A percentile compares a stretch with the other conserved stretches of the same genome.
These are phyloP conservation scores for Cylindrodendrum hubeiense DNA, from an alignment of 2,329 filamentous ascomycete genomes.

Conservation along the genomic window DNA sequence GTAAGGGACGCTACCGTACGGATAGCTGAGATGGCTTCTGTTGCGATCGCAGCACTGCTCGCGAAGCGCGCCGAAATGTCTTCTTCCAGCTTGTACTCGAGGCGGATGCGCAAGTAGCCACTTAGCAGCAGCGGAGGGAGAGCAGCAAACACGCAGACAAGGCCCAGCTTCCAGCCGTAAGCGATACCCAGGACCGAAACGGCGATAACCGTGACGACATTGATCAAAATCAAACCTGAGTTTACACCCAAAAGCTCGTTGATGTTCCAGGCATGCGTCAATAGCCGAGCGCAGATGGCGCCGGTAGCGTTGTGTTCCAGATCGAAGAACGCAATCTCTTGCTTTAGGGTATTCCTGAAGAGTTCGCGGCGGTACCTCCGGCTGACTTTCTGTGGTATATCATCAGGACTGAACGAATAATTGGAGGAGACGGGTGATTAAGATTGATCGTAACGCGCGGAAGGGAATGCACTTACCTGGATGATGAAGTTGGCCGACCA, in stretches of 20 bases:
- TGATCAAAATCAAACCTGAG: slow-evolving; percentile 49
- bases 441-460: too few species aligned
- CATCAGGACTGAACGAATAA: too few species aligned
- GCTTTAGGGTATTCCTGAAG: slow-evolving; percentile 46
- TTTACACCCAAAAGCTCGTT: slow-evolving; percentile 54
- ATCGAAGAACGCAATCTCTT: slow-evolving; percentile 52
- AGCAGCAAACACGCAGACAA: slow-evolving; percentile 57
- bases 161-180: slow-evolving; percentile 59
- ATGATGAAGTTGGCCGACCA: slow-evolving; percentile 2
- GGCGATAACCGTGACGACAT: slow-evolving; percentile 34
- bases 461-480: too few species aligned
- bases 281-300: not conserved
- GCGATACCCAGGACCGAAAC: slow-evolving; percentile 55
- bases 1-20: slow-evolving; percentile 52
- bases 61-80: slow-evolving; percentile 45
- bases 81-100: slow-evolving; percentile 52
- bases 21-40: slow-evolving; percentile 53
- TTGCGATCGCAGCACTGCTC: slow-evolving; percentile 52
- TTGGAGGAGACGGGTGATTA: too few species aligned
- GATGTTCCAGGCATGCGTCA: not conserved
- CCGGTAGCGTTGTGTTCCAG: not conserved
- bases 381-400: too few species aligned
- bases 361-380: slow-evolving; percentile 46
- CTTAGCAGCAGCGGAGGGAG: slow-evolving; percentile 48
- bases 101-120: slow-evolving; percentile 50